Percentiles rank a stretch among this genome's conserved stretches.
phyloP scores from a whole-genome alignment of 257 asterid species.

The Avicennia marina region DNA sequence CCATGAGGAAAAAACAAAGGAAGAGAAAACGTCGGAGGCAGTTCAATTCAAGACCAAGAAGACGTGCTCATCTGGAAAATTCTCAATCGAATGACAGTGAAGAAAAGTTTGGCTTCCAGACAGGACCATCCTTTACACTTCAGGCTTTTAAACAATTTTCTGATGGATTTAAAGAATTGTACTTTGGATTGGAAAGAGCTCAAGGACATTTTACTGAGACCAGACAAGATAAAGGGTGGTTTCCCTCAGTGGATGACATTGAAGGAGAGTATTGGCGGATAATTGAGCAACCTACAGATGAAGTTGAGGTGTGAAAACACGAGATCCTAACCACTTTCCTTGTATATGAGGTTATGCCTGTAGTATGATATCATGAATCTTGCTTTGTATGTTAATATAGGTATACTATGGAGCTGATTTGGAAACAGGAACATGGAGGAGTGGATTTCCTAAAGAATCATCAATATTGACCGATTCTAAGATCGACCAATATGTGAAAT shows the following conservation, averaged over 20 bases:
- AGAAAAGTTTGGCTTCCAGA: slow-evolving; percentile 74
- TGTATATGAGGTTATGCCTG: not conserved
- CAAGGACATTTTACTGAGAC: slow-evolving; percentile 15
- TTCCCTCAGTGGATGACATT: slow-evolving; percentile 56
- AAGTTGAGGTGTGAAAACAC: slow-evolving; percentile 58
- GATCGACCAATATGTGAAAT: slow-evolving; percentile 41
- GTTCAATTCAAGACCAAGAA: slow-evolving; percentile 50
- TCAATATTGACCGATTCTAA: slow-evolving; percentile 30
- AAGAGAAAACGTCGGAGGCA: slow-evolving; percentile 55
- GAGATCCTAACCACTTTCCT: slow-evolving; percentile 2
- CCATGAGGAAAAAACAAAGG: slow-evolving; percentile 57
- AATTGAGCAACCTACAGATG: slow-evolving; percentile 75
- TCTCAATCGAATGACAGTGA: slow-evolving; percentile 41
- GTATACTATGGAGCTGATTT: slow-evolving; percentile 96
- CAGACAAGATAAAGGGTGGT: slow-evolving; percentile 26
- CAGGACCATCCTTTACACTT: slow-evolving; percentile 73
- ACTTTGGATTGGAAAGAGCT: slow-evolving; percentile 35
- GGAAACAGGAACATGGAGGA: slow-evolving; percentile 78
- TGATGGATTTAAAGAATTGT: slow-evolving; percentile 47
- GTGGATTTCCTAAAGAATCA: slow-evolving; percentile 74
- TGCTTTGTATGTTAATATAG: slow-evolving; percentile 39
- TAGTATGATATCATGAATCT: not conserved
- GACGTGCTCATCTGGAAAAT: slow-evolving; percentile 39
- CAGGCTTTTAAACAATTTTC: slow-evolving; percentile 48
- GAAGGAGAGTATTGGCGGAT: slow-evolving; percentile 94